Evolutionary conservation across 352 stramenopile species (phyloP), one percentile per base, ranked within the genome.

Genomic region (Phytophthora brassicae): DNA sequence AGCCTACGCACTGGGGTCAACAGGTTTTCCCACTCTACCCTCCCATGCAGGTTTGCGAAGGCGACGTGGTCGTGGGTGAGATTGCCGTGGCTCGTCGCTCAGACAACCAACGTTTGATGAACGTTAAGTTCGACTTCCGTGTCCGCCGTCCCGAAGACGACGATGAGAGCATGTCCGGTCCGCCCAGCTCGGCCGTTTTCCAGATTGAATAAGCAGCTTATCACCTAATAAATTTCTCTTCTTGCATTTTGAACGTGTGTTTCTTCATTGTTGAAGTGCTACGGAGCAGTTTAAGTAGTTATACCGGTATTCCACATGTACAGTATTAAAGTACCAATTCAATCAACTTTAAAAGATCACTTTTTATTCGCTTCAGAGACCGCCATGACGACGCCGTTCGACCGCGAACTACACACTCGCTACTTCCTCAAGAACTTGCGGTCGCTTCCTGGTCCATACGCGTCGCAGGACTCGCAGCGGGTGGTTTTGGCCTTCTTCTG

Each of bases 71-170:
- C 38, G 67, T 83, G 22, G 87, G 87, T 41, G 73, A 82, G 29
- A 82, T 95, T 60, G 38, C 73, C n/a, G 84, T 95, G 55, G 81
- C 77, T 56, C 81, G 87, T 47, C 85, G 87, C 60, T 60, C 75
- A 16, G 85, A 95, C 72, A 95, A 95, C 72, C 87, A 95, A 70
- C 81, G 87, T 47, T 75, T 95, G 55, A 89, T 95, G 78, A 95
- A 93, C 60, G 87, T 95, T 62, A 91, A 92, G 76, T 91, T 92
- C 47, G 80, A 92, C 42, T 90, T 88, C 61, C 74, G 79, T 46
- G 68, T 95, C 11, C 73, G 78, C 50, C 84, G 81, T 47, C 68
- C 73, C 13, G 86, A 92, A 42, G 82, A 93, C 38, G 65, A 83
- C 48, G 56, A 73, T 35, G 63, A 68, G 50, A 80, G 65, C 53